These are phyloP conservation scores for Berberis thunbergii DNA, from an alignment of 164 flowering plant genomes.

Conservation along the genomic window DNA sequence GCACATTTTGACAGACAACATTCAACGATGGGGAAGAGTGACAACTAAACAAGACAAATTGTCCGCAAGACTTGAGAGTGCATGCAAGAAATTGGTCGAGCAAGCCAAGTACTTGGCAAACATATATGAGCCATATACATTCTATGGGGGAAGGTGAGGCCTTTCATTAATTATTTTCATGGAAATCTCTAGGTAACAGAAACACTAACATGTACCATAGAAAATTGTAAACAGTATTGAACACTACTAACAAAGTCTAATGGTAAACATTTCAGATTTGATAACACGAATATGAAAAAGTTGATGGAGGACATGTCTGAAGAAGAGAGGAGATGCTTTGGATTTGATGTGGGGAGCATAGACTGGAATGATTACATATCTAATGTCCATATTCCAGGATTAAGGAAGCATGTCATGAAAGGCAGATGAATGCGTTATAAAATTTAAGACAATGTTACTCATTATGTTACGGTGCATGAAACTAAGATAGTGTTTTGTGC, in stretches of 20 bases:
- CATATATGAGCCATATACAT: conserved; percentile 48
- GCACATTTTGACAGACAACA: conserved; percentile 53
- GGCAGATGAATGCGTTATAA: conserved; percentile 26
- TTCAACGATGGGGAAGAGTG: neutral
- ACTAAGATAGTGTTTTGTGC: too few relatives aligned
- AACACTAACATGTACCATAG: neutral
- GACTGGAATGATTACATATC: conserved; percentile 77
- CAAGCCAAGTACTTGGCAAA: conserved; percentile 76
- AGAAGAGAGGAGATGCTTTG: conserved; percentile 62
- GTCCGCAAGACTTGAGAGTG: conserved; percentile 35
- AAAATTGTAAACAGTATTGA: neutral
- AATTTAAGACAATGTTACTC: too few relatives aligned
- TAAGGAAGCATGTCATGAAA: conserved; percentile 85
- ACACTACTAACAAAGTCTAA: too few relatives aligned
- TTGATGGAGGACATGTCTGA: conserved; percentile 67
- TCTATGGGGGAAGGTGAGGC: conserved; percentile 49
- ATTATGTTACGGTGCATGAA: too few relatives aligned
- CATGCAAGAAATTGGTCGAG: conserved; percentile 57
- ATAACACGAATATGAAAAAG: conserved; percentile 45
- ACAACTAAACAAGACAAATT: conserved; percentile 16
- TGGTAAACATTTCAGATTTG: conserved; percentile 32
- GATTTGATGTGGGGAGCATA: conserved; percentile 72
- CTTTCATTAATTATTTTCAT: neutral
- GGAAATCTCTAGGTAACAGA: neutral
- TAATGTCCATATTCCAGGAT: conserved; percentile 73